These are phyloP conservation scores for Leishmania tropica DNA, from an alignment of 208 protist genomes.

Conservation along the genomic window DNA sequence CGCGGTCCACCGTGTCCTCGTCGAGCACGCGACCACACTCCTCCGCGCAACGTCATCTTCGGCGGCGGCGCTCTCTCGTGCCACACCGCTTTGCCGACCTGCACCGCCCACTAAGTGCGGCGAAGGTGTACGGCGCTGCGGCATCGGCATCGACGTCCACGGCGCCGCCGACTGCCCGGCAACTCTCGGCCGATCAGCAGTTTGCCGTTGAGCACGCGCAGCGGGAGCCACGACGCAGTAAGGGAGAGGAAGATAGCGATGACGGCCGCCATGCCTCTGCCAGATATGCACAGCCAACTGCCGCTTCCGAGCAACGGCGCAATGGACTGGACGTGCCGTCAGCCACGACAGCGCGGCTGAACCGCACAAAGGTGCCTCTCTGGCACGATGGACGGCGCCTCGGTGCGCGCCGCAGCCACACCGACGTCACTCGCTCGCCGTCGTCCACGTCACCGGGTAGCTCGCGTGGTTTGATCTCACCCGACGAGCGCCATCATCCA, in stretches of 20 bases:
- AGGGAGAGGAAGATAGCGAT: too few species aligned
- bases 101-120: not conserved
- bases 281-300: slow-evolving; percentile 21
- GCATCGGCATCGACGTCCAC: not conserved
- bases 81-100: not conserved
- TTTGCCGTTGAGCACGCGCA: slow-evolving; percentile 12
- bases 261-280: not conserved
- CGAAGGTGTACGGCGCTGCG: not conserved
- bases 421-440: not conserved
- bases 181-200: slow-evolving; percentile 27
- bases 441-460: not conserved
- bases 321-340: not conserved
- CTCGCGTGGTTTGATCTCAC: not conserved
- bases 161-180: slow-evolving; percentile 19
- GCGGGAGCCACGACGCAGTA: not conserved
- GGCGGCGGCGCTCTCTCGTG: not conserved
- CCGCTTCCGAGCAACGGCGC: slow-evolving; percentile 11
- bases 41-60: not conserved
- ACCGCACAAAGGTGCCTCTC: slow-evolving; percentile 12
- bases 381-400: slow-evolving; percentile 6
- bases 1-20: slow-evolving; percentile 1
- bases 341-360: not conserved
- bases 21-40: not conserved
- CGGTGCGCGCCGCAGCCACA: not conserved
- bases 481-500: not conserved